phyloP scores from a whole-genome alignment of 2,329 filamentous ascomycete genomes.

The Macrophomina pseudophaseolina region DNA sequence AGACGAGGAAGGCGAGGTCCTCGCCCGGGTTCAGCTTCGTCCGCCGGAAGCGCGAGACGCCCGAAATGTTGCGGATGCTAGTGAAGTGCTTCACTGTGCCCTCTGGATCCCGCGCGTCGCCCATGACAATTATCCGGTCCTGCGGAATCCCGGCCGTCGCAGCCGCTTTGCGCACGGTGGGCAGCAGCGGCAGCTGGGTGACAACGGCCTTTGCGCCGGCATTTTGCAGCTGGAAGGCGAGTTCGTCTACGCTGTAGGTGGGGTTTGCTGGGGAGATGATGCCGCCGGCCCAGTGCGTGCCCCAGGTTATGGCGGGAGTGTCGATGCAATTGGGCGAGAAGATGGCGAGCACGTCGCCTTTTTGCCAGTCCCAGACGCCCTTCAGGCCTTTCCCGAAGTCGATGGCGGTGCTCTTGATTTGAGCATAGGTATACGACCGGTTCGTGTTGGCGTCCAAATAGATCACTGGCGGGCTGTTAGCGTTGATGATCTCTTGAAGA shows the following conservation, averaged over 20 bases:
- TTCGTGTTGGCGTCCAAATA: constrained; percentile 76
- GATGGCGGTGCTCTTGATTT: constrained; percentile 68
- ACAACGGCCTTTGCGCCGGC: constrained; percentile 74
- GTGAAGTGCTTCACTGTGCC: constrained; percentile 73
- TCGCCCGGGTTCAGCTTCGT: constrained; percentile 69
- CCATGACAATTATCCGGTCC: constrained; percentile 76
- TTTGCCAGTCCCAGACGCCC: constrained; percentile 76
- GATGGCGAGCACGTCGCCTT: constrained; percentile 80
- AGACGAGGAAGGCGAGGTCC: constrained; percentile 84
- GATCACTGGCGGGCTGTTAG: constrained; percentile 62
- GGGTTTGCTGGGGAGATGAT: constrained; percentile 86
- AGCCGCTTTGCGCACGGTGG: constrained; percentile 70
- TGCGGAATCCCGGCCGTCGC: constrained; percentile 70
- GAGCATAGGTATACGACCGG: constrained; percentile 71
- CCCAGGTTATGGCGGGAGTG: constrained; percentile 76
- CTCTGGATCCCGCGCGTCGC: constrained; percentile 66
- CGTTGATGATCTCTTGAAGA: constrained; percentile 25
- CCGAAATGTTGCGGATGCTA: constrained; percentile 68
- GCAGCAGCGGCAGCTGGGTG: constrained; percentile 72
- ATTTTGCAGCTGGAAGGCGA: constrained; percentile 83
- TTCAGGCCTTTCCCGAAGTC: constrained; percentile 83
- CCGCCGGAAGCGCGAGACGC: constrained; percentile 63
- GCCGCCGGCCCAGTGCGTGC: constrained; percentile 82
- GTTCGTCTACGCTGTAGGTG: constrained; percentile 80
- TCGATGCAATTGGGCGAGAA: constrained; percentile 89